These are phyloP conservation scores for Cryptococcus wingfieldii DNA, from an alignment of 1,284 basidiomycete genomes.

Conservation along the genomic window DNA sequence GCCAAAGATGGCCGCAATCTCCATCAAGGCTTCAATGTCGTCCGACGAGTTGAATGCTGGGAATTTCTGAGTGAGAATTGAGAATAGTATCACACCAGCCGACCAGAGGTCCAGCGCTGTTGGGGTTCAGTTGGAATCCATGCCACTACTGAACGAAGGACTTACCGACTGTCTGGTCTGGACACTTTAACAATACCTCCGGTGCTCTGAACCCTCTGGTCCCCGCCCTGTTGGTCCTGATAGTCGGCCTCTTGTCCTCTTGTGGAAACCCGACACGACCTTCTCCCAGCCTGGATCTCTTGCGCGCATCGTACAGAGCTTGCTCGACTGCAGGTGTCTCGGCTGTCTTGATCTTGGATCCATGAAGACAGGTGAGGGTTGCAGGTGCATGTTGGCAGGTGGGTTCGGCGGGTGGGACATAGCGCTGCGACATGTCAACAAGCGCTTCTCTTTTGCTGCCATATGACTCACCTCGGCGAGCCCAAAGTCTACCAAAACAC, in stretches of 20 bases:
- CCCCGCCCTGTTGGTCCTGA: conserved; percentile 93
- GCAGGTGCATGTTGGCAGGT: conserved; percentile 69
- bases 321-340: conserved; percentile 44
- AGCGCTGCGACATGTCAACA: conserved; percentile 32
- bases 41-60: conserved; percentile 93
- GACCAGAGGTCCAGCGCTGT: conserved; percentile 97
- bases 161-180: conserved; percentile 84
- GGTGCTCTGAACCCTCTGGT: conserved; percentile 96
- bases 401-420: conserved; percentile 47
- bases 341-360: conserved; percentile 45
- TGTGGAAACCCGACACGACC: conserved; percentile 48
- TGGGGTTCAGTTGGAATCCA: conserved; percentile 6
- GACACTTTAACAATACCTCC: conserved; percentile 93
- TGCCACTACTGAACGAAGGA: conserved; percentile 11
- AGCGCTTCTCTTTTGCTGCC: neutral
- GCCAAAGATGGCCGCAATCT: conserved; percentile 86
- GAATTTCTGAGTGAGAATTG: conserved; percentile 88
- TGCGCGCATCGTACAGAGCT: conserved; percentile 61
- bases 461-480: conserved; percentile 72
- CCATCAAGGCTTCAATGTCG: conserved; percentile 92
- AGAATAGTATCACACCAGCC: conserved; percentile 84
- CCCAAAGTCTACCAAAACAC: conserved; percentile 92
- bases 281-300: conserved; percentile 49
- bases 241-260: conserved; percentile 58
- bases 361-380: conserved; percentile 62